phyloP scores from a whole-genome alignment of 148 eudicot species.

The Fagopyrum homotropicum region DNA sequence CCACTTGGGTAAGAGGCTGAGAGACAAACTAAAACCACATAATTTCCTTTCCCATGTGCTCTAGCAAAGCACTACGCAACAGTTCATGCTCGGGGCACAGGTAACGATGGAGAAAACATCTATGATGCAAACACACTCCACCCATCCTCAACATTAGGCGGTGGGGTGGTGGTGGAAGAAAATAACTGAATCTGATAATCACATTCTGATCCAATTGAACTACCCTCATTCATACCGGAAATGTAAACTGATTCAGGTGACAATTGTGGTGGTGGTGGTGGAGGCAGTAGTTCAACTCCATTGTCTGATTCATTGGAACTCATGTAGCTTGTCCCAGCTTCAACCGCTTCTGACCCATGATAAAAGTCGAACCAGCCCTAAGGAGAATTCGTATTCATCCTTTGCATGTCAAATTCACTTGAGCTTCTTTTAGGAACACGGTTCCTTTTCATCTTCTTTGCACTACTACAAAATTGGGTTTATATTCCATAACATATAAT shows the following conservation, averaged over 20 bases:
- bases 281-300: conserved; percentile 1
- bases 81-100: conserved; percentile 71
- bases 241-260: conserved; percentile 14
- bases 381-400: conserved; percentile 28
- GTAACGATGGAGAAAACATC: conserved; percentile 78
- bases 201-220: conserved; percentile 17
- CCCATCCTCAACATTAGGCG: conserved; percentile 58
- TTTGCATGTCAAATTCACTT: conserved; percentile 4
- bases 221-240: conserved; percentile 17
- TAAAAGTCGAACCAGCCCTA: conserved; percentile 17
- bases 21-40: neutral
- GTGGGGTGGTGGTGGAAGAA: conserved; percentile 18
- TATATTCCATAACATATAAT: too few species aligned
- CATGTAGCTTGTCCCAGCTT: conserved; percentile 42
- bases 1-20: neutral
- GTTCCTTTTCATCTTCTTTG: neutral
- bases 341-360: conserved; percentile 39
- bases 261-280: conserved; percentile 12
- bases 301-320: conserved; percentile 43
- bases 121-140: conserved; percentile 19
- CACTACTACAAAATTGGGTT: too few species aligned
- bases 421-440: conserved; percentile 13
- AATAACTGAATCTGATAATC: conserved; percentile 11
- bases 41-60: neutral
- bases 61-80: neutral